phyloP scores from a whole-genome alignment of 768 basidiomycete species.

The Mycena rosella region DNA sequence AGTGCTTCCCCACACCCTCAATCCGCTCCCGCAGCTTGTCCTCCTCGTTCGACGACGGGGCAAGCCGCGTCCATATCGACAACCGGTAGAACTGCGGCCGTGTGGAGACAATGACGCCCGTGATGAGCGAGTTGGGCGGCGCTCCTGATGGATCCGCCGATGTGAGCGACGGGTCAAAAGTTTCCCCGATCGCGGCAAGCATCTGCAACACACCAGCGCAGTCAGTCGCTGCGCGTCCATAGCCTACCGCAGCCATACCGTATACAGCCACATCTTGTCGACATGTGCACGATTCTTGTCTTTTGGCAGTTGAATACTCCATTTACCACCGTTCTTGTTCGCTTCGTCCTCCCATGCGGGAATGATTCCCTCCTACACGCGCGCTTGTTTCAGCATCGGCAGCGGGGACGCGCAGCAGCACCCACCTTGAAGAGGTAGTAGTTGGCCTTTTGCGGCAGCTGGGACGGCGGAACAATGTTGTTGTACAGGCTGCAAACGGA shows the following conservation, averaged over 20 bases:
- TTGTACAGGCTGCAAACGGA: slow-evolving; percentile 80
- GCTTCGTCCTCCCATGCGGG: slow-evolving; percentile 98
- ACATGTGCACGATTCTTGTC: slow-evolving; percentile 90
- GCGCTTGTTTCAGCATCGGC: slow-evolving; percentile 19
- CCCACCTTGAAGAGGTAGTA: slow-evolving; percentile 98
- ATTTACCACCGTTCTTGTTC: slow-evolving; percentile 98
- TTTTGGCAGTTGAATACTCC: slow-evolving; percentile 97
- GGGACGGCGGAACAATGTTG: slow-evolving; percentile 96
- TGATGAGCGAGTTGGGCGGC: slow-evolving; percentile 75
- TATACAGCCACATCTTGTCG: slow-evolving; percentile 99
- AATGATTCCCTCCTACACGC: slow-evolving; percentile 87
- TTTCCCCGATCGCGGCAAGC: slow-evolving; percentile 99
- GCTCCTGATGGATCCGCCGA: slow-evolving; percentile 56
- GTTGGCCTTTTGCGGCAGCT: slow-evolving; percentile 95
- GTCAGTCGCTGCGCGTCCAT: slow-evolving; percentile 14
- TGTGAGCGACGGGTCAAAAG: slow-evolving; percentile 90
- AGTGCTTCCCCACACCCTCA: slow-evolving; percentile 87
- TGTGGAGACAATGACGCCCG: slow-evolving; percentile 95
- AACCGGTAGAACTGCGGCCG: slow-evolving; percentile 96
- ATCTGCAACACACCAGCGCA: slow-evolving; percentile 70
- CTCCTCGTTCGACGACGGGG: slow-evolving; percentile 72
- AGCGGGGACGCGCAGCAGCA: slow-evolving; percentile 14
- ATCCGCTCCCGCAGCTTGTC: slow-evolving; percentile 81
- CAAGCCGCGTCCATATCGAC: slow-evolving; percentile 96
- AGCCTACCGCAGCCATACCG: slow-evolving; percentile 59